Evolutionary conservation across 2,329 filamentous ascomycete species (phyloP), one percentile per base, ranked within the genome.

Genomic region (Alternaria triticina): DNA sequence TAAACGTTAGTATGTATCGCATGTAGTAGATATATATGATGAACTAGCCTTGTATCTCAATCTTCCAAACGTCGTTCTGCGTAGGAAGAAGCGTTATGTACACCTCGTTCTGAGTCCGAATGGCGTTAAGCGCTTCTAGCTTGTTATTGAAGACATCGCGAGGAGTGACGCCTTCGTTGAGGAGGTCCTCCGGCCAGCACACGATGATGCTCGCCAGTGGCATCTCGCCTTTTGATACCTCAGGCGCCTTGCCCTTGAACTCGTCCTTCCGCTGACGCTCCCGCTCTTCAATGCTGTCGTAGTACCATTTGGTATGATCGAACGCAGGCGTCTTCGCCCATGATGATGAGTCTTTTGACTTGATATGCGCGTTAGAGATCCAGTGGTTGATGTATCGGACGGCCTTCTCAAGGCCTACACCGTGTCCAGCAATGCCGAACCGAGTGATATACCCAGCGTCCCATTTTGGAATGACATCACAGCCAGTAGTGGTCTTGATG

Each of bases 291-390:
- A 75, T 17, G 11, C 69, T 9, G 1, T 72, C 54, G 15, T 74
- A 67, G 28, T 68, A 71, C 76, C 76, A 78, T 6, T 71, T 58
- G 22, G 69, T 57, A 1, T 45, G 9, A 23, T 74, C 61, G 57
- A 70, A 77, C 1, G 75, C 74, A 8, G 62, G 56, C 20, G 54
- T 65, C 61, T 74, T 78, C 1, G 72, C 70, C 77, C 77, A 79
- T 6, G 67, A 66, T 25, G 71, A 57, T 2, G 76, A 69, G 1
- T 66, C 65, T 55, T 57, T 51, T 13, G 69, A 70, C 55, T 72
- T 77, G 22, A 17, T 56, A 13, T 58, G 57, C 6, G 71, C 62
- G 13, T 62, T 67, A 3, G 64, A 61, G 7, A 79, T 75, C 76
- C 76, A 79, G 12, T 73, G 55, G 54, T 78, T 75, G 49, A 78